Percentiles rank a stretch among this genome's conserved stretches.
These are phyloP conservation scores for Ambrosia artemisiifolia DNA, from an alignment of 129 eudicot genomes.

Conservation along the genomic window DNA sequence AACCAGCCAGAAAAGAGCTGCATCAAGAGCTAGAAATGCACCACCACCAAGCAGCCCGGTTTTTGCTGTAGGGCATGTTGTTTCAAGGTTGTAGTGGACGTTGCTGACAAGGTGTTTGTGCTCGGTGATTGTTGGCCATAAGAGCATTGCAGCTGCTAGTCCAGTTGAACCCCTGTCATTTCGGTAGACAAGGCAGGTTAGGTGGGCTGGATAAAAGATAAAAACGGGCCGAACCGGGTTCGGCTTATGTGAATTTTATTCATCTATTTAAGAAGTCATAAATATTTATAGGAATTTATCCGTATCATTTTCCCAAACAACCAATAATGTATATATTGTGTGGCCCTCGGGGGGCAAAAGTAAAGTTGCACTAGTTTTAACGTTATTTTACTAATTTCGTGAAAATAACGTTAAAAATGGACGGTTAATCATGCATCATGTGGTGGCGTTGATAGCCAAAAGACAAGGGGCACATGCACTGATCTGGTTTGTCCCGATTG, in stretches of 20 bases:
- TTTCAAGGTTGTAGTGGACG: slow-evolving; percentile 57
- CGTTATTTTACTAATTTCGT: no score
- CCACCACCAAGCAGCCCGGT: slow-evolving; percentile 97
- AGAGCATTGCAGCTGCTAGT: slow-evolving; percentile 63
- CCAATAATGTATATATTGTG: no score
- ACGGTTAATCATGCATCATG: no score
- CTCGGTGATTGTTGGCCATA: slow-evolving; percentile 89
- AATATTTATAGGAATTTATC: not conserved
- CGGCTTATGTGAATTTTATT: not conserved
- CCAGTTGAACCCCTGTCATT: slow-evolving; percentile 68
- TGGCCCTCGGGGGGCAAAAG: no score
- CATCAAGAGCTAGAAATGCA: slow-evolving; percentile 86
- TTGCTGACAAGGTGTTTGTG: slow-evolving; percentile 57
- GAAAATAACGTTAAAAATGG: not conserved
- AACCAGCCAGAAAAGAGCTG: slow-evolving; percentile 88
- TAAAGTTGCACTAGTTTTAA: not conserved
- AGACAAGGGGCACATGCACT: no score
- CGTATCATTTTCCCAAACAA: not conserved
- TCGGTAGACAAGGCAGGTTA: not conserved
- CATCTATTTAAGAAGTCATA: not conserved
- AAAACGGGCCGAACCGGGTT: not conserved
- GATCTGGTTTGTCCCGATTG: no score
- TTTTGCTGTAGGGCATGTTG: slow-evolving; percentile 89
- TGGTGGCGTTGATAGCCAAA: no score
- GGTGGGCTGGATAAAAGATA: not conserved